Base-by-base conservation (phyloP, 805 yeast species). In the Yamadazyma nakazawae region DNA sequence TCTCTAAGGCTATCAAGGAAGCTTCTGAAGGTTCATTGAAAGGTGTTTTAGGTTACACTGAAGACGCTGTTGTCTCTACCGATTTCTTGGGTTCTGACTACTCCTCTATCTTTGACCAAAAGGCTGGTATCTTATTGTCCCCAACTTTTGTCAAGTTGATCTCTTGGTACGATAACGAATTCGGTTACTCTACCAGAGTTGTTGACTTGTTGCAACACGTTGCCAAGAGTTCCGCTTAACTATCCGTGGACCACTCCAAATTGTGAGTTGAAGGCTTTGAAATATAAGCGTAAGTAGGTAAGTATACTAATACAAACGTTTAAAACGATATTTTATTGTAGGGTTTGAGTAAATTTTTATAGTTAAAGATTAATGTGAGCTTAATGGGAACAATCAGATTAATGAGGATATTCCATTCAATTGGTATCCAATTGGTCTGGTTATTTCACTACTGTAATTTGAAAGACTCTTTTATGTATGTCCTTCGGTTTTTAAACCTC, bases 121-220 rank as follows among this genome's bases (percentile, higher is more conserved):
- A 79, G 78, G 96, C 96, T 55, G 95, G 96, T 78, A 86, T 88
- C 74, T 78, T 82, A 66, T 78, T 89, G 66, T 84, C 89, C 71
- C 88, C 89, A 69, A 82, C 84, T 64, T 89, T 89, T 72, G 94
- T 88, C 75, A 89, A 89, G 83, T 80, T 89, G 67, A 78, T 88
- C 74, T 80, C 96, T 52, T 89, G 96, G 96, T 89, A 89, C 82
- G 96, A 89, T 74, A 89, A 89, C 77, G 96, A 89, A 80, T 89
- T 72, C 79, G 96, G 96, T 72, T 89, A 89, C 87, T 86, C 96
- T 63, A 85, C 94, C 76, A 89, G 96, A 81, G 96, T 89, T 60
- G 96, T 89, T 59, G 96, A 89, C 79, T 78, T 89, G 67, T 74
- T 88, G 62, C 82, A 85, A 74, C 84, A 80, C 79, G 82, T 86